Conservation (phyloP, 345 rosid species). For the Acer saccharum region DNA sequence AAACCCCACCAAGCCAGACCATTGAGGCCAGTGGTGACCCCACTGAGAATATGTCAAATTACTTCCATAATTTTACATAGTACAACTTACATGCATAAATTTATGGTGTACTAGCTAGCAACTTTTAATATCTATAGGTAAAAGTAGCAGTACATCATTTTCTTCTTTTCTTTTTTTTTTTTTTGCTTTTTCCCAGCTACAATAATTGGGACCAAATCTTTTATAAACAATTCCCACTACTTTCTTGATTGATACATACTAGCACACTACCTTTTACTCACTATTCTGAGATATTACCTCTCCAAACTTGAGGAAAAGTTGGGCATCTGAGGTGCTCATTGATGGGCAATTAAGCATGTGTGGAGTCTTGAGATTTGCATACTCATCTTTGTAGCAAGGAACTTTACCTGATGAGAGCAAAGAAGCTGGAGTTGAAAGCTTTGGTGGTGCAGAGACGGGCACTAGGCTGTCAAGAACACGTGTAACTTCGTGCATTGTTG, state of each 20-base stretch:
- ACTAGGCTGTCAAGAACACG: constrained; percentile 73
- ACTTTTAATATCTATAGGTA: constrained; percentile 17
- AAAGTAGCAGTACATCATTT: background rate
- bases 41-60: constrained; percentile 15
- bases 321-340: constrained; percentile 94
- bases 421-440: constrained; percentile 37
- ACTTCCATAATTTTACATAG: constrained; percentile 20
- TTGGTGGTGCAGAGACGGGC: constrained; percentile 40
- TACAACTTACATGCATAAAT: constrained; percentile 22
- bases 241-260: background rate
- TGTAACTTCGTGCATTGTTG: constrained; percentile 89
- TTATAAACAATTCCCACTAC: constrained; percentile 20
- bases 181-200: constrained; percentile 13
- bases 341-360: constrained; percentile 82
- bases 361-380: constrained; percentile 85
- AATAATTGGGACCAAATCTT: constrained; percentile 20
- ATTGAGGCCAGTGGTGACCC: constrained; percentile 15
- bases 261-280: constrained; percentile 22
- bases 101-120: constrained; percentile 7
- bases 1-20: constrained; percentile 23
- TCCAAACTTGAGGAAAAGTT: constrained; percentile 86
- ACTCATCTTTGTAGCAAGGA: constrained; percentile 75
- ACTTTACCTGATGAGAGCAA: constrained; percentile 39
- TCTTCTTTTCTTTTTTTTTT: too few relatives aligned
- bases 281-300: constrained; percentile 94